Conservation (phyloP, 1,139 yeast species). For the Diutina neorugosa region DNA sequence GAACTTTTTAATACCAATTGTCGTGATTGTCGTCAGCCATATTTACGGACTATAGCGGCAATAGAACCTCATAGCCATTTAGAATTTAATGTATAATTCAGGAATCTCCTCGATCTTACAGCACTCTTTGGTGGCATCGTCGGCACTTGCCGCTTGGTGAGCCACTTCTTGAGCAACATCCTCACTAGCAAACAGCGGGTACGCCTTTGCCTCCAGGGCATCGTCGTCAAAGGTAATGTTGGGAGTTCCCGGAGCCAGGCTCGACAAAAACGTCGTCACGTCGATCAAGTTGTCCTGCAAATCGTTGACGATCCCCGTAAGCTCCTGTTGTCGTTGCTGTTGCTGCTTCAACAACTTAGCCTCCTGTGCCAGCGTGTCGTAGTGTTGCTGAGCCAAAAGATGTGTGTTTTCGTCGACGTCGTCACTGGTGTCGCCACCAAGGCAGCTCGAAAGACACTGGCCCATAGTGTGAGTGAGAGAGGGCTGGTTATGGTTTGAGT, state of each 20-base stretch:
- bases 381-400: slow-evolving; percentile 18
- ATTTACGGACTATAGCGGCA: neutral
- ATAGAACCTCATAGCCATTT: neutral
- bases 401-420: slow-evolving; percentile 12
- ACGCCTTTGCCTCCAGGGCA: neutral
- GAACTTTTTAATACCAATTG: neutral
- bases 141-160: neutral
- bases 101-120: neutral
- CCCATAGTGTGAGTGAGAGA: slow-evolving; percentile 4
- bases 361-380: slow-evolving; percentile 28
- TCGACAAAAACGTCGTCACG: slow-evolving; percentile 27
- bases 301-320: slow-evolving; percentile 30
- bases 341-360: slow-evolving; percentile 24
- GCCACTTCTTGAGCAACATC: neutral
- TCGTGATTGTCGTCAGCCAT: neutral
- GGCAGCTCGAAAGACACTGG: slow-evolving; percentile 5
- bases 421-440: slow-evolving; percentile 2
- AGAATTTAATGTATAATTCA: slow-evolving; percentile 1
- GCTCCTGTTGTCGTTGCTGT: slow-evolving; percentile 32
- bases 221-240: neutral
- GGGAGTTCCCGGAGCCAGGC: slow-evolving; percentile 6
- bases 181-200: neutral
- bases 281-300: slow-evolving; percentile 33
- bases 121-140: neutral
- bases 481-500: neutral